Base-by-base conservation (phyloP, 345 rosid species). In the Anastatica hierochuntica region DNA sequence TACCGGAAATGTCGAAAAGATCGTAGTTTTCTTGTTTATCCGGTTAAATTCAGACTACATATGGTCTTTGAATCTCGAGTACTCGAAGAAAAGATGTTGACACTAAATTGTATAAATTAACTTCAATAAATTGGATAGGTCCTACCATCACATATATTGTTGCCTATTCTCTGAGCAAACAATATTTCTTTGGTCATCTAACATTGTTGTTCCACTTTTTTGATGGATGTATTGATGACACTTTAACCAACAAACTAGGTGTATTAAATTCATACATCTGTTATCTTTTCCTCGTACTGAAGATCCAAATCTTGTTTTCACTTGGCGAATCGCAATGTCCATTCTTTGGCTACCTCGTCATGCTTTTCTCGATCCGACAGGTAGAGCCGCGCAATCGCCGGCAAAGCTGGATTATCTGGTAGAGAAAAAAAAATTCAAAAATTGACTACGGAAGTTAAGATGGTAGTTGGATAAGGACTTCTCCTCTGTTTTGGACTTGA, bases 281-380 rank as follows among this genome's bases (percentile, higher is more conserved):
- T n/a, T n/a, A n/a, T 19, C 10, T 18, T 29, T 57, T 43, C 26
- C 58, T 43, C 41, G 53, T 56, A 65, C 43, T n/a, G 27, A 38
- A 37, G 13, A 30, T 31, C 23, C 34, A 19, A 27, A 37, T 17
- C 53, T n/a, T 51, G 35, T 20, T 73, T n/a, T n/a, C 59, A 90
- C 70, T 71, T 87, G 43, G 98, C 98, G 38, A 90, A 90, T 52
- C 98, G 73, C 70, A 73, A 43, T 2, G 96, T 90, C 98, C 96
- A 90, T 68, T 90, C 84, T 17, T 79, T 68, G 37, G n/a, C 96
- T 27, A 87, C 58, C 69, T 75, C n/a, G 34, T 87, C 85, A 23
- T 90, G 92, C 48, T 84, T 90, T 33, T 83, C 84, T 62, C 72
- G 75, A n/a, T n/a, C n/a, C n/a, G n/a, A n/a, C n/a, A n/a, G n/a